A percentile compares a stretch with the other conserved stretches of the same genome.
Conservation (phyloP, 805 yeast genomes). For the Priceomyces carsonii region DNA sequence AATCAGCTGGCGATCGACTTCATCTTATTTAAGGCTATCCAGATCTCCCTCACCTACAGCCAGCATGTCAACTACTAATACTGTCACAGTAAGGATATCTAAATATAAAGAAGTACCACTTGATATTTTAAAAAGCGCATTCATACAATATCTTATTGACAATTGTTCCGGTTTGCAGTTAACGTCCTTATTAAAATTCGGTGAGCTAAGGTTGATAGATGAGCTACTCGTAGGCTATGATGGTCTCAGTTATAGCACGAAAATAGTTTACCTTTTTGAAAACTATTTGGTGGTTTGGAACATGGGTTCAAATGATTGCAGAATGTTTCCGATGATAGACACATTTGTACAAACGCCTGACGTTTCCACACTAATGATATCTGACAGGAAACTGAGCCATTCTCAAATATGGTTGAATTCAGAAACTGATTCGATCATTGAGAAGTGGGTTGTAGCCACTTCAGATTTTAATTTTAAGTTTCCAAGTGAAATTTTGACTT, state of each 20-base stretch:
- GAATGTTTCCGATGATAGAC: slow-evolving; percentile 11
- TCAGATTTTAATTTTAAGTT: slow-evolving; percentile 32
- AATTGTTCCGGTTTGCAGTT: slow-evolving; percentile 23
- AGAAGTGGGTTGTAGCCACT: slow-evolving; percentile 45
- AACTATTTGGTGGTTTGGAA: slow-evolving; percentile 31
- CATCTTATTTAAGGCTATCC: slow-evolving; percentile 5
- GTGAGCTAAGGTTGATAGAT: slow-evolving; percentile 39
- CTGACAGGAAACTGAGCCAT: slow-evolving; percentile 7
- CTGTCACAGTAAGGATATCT: slow-evolving; percentile 17
- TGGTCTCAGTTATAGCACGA: slow-evolving; percentile 7
- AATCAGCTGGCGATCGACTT: too few species aligned
- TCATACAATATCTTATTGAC: slow-evolving; percentile 29
- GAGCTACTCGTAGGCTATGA: slow-evolving; percentile 23
- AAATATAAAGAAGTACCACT: slow-evolving; percentile 19
- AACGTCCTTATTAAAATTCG: slow-evolving; percentile 29
- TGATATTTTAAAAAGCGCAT: slow-evolving; percentile 28
- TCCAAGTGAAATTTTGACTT: slow-evolving; percentile 37
- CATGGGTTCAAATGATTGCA: slow-evolving; percentile 6
- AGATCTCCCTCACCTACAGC: slow-evolving; percentile 23
- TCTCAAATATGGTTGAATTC: slow-evolving; percentile 27
- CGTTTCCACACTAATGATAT: slow-evolving; percentile 23
- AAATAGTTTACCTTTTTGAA: slow-evolving; percentile 33
- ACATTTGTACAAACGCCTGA: slow-evolving; percentile 21
- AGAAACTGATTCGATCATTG: slow-evolving; percentile 30
- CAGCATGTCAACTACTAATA: slow-evolving; percentile 17